These are phyloP conservation scores for Tremellales sp. DNA, from an alignment of 1,284 basidiomycete species.

Conservation along the genomic window DNA sequence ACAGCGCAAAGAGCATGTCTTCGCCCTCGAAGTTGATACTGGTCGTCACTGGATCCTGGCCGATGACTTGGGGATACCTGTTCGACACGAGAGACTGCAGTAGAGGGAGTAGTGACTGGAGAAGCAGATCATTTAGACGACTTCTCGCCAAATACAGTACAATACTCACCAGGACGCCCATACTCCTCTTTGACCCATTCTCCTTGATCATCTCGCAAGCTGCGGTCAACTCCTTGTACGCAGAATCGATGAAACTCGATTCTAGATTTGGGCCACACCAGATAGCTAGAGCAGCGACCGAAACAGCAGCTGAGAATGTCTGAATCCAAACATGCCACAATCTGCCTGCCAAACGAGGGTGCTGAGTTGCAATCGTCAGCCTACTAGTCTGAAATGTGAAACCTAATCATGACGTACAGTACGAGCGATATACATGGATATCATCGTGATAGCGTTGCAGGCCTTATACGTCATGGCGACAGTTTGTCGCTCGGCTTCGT, in stretches of 20 bases:
- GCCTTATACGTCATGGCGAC: constrained; percentile 31
- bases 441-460: constrained; percentile 29
- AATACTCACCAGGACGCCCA: constrained; percentile 23
- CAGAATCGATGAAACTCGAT: constrained; percentile 25
- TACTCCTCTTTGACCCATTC: constrained; percentile 24
- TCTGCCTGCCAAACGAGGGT: constrained; percentile 34
- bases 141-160: background rate
- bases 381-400: background rate
- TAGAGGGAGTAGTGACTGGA: constrained; percentile 30
- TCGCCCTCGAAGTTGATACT: constrained; percentile 28
- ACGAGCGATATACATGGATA: constrained; percentile 31
- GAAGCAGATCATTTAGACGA: background rate
- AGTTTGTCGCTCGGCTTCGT: constrained; percentile 24
- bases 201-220: constrained; percentile 35
- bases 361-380: constrained; percentile 6
- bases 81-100: constrained; percentile 32
- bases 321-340: constrained; percentile 42
- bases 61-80: constrained; percentile 34
- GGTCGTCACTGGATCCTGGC: constrained; percentile 15
- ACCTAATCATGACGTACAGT: constrained; percentile 13
- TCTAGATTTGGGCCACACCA: constrained; percentile 39
- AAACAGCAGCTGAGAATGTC: constrained; percentile 40
- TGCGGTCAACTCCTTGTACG: constrained; percentile 33
- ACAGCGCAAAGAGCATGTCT: constrained; percentile 42
- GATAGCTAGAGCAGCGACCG: constrained; percentile 39